Conservation (phyloP, 2,329 filamentous ascomycete species). For the Neofusicoccum parvum region DNA sequence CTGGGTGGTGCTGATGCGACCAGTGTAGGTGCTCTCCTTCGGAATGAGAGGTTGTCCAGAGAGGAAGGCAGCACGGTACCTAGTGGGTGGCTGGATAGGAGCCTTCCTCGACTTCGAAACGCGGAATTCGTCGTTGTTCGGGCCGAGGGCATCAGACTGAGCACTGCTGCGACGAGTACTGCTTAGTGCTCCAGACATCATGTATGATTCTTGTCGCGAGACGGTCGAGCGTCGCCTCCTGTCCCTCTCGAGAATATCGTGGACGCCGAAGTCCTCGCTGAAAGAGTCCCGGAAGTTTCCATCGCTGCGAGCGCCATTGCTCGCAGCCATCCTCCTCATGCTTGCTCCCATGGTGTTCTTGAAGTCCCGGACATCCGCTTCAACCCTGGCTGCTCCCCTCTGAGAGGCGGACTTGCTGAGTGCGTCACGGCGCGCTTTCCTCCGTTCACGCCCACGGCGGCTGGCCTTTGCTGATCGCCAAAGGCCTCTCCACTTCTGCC, state of each 20-base stretch:
- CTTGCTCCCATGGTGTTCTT: constrained; percentile 10
- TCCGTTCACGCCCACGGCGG: constrained; percentile 19
- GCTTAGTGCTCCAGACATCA: constrained; percentile 13
- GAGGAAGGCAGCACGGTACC: constrained; percentile 14
- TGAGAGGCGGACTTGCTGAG: background rate
- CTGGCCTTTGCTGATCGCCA: constrained; percentile 7
- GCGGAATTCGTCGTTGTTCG: background rate
- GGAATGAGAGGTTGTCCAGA: constrained; percentile 20
- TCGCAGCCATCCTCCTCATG: background rate
- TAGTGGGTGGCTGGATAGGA: background rate
- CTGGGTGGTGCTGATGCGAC: constrained; percentile 46
- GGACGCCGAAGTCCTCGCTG: constrained; percentile 12
- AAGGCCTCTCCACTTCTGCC: constrained; percentile 7
- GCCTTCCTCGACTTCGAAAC: constrained; percentile 7
- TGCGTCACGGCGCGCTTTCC: constrained; percentile 11
- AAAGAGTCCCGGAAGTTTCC: constrained; percentile 7
- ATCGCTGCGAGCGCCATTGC: background rate
- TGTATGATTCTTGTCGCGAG: background rate
- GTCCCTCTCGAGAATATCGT: constrained; percentile 9
- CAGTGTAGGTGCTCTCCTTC: constrained; percentile 25
- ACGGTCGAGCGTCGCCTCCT: background rate
- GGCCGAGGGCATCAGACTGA: background rate
- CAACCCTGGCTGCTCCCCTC: background rate
- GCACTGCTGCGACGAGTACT: background rate
- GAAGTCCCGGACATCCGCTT: constrained; percentile 11